A percentile compares a stretch with the other conserved stretches of the same genome.
Conservation (phyloP, 352 stramenopile genomes). For the Albugo laibachii region DNA sequence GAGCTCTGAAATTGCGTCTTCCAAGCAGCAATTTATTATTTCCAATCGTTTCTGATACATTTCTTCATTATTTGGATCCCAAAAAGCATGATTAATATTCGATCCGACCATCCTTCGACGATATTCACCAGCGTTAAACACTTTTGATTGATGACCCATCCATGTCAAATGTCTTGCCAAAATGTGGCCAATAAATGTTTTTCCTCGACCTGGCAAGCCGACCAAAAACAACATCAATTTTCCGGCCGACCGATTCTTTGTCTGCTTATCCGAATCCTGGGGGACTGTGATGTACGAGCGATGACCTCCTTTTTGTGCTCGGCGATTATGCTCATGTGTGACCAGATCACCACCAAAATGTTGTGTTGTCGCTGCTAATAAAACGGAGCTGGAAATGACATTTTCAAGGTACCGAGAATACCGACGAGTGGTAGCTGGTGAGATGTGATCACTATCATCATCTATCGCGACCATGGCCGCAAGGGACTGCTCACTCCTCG, state of each 20-base stretch:
- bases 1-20: constrained; percentile 44
- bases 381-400: constrained; percentile 35
- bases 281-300: constrained; percentile 29
- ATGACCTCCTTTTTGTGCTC: constrained; percentile 45
- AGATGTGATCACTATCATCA: constrained; percentile 3
- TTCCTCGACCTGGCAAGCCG: constrained; percentile 51
- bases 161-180: constrained; percentile 62
- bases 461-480: constrained; percentile 5
- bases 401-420: constrained; percentile 56
- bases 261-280: constrained; percentile 8
- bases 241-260: constrained; percentile 19
- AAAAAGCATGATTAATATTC: constrained; percentile 62
- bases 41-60: constrained; percentile 46
- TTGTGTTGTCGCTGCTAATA: constrained; percentile 61
- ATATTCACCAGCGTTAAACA: constrained; percentile 74
- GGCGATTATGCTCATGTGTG: constrained; percentile 54
- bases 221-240: constrained; percentile 75
- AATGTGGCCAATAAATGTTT: constrained; percentile 74
- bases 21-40: constrained; percentile 42
- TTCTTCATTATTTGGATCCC: constrained; percentile 54
- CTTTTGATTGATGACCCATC: constrained; percentile 66
- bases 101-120: constrained; percentile 38
- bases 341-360: constrained; percentile 72
- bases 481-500: constrained; percentile 52
- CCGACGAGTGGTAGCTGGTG: constrained; percentile 15